Evolutionary conservation across 352 stramenopile species (phyloP), one percentile per base, ranked within the genome.

Genomic region (Thraustochytrium sp.): DNA sequence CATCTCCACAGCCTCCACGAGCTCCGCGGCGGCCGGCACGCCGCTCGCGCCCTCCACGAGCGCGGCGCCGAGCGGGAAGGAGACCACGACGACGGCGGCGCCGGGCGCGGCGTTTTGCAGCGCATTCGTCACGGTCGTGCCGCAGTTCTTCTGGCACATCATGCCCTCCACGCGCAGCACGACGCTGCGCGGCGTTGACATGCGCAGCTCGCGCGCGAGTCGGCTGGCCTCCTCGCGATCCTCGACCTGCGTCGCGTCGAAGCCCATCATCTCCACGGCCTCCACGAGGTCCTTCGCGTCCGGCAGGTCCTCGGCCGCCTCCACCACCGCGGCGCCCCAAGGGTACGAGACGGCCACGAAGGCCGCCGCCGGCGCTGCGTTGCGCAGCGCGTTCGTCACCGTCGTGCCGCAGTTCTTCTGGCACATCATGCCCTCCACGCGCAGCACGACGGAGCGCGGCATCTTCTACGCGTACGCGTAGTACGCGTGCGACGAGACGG

Each of bases 121-220:
- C 44, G 93, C 91, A 59, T 82, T 90, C 86, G 94, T 88, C 26
- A 96, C 93, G 1, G 92, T 97, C 18, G 78, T 94, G 68, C 96
- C 96, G 87, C 94, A 96, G 87, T 97, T 97, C 65, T 97, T 97
- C 89, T 97, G 94, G 76, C 93, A 97, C 87, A 94, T 96, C 90
- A 75, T 75, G 26, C 54, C 54, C 26, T 63, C 54, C 21, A 63
- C 54, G 54, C 5, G 5, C 26, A 63, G 54, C 5, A 63, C 21
- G 5, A 63, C 54, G 26, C n/a, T n/a, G n/a, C n/a, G n/a, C n/a
- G n/a, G n/a, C n/a, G n/a, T n/a, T n/a, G n/a, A 38, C 49, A 36
- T 21, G 37, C 23, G 38, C 2, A 5, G 48, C 40, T 4, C 2
- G 2, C 0, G 36, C 55, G 18, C 23, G 55, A 34, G 49, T 63